Evolutionary conservation across 352 stramenopile species (phyloP), one percentile per base, ranked within the genome.

Genomic region (Phytophthora citricola): DNA sequence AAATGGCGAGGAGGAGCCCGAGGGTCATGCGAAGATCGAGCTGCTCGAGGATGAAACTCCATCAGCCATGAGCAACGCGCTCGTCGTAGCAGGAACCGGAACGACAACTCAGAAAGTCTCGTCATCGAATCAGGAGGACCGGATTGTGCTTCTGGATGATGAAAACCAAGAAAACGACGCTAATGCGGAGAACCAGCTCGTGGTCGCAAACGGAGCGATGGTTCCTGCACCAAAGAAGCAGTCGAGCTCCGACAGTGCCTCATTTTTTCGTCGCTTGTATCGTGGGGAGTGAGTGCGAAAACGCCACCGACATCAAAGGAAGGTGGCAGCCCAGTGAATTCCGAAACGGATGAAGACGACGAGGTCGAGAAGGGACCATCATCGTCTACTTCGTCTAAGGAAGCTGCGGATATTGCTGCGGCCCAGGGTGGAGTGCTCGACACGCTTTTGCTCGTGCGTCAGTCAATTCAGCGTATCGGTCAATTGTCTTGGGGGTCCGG

Each of bases 381-480:
- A 5, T 88, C 77, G 3, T 73, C 73, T 0, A 89, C 81, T 0
- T 90, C 79, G 11, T 75, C 79, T 3, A 92, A 65, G 41, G 86
- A 84, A 29, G 66, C 72, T 20, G 76, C 71, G 17, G 88, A 86
- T 46, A 88, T 77, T 38, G 77, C 62, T 51, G 78, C 76, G 17
- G 81, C 81, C 7, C 73, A 80, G 14, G 76, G 83, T 15, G 85
- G 87, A 24, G 83, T 93, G 7, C 57, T 95, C 14, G 87, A 95
- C 31, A 87, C 85, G 14, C 68, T 95, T 9, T 51, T 95, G 12
- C 76, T 95, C 2, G 87, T 95, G 24, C 85, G 87, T 24, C 87
- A 95, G 59, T 92, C 85, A n/a, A 91, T 94, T 20, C 85, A 93
- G 68, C 84, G 83, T 56, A 91, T 95, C 17, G 84, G 85, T 8